Evolutionary conservation across 2,329 filamentous ascomycete species (phyloP).

Genomic region (Cytospora schulzeri): DNA sequence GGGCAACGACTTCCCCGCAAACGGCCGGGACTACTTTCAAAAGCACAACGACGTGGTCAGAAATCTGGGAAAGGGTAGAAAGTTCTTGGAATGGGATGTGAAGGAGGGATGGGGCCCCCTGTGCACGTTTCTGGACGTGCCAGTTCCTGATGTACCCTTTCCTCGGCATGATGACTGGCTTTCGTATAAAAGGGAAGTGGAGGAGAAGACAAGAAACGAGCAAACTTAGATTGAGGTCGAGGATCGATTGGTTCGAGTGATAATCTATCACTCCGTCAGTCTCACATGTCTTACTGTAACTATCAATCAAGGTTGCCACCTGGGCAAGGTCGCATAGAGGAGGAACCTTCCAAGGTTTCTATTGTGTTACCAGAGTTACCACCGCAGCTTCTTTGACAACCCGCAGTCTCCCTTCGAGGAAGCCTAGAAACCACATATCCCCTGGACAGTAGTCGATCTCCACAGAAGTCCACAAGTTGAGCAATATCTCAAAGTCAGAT

Average conservation of each 20-base stretch:
- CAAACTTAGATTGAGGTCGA: not conserved
- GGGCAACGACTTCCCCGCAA: conserved; percentile 34
- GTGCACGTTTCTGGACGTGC: conserved; percentile 34
- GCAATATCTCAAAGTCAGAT: no score
- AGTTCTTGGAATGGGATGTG: conserved; percentile 34
- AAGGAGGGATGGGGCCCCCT: conserved; percentile 36
- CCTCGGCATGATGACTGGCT: conserved; percentile 37
- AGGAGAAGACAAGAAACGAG: conserved; percentile 24
- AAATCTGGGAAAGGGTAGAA: conserved; percentile 23
- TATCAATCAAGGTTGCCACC: no score
- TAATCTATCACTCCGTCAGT: not conserved
- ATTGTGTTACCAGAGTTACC: no score
- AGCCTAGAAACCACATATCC: no score
- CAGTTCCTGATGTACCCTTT: conserved; percentile 32
- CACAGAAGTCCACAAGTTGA: no score
- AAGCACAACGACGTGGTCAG: conserved; percentile 34
- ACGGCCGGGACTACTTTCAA: conserved; percentile 32
- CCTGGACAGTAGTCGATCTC: no score
- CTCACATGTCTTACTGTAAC: no score
- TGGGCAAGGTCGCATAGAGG: no score
- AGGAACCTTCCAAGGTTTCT: no score
- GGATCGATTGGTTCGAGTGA: not conserved
- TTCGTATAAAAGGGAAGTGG: conserved; percentile 35
- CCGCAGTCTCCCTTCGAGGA: no score
- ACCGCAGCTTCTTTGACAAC: no score